These are phyloP conservation scores for Rhytidiadelphus loreus DNA, from an alignment of 225 moss, liverwort and hornwort species.

Conservation along the genomic window DNA sequence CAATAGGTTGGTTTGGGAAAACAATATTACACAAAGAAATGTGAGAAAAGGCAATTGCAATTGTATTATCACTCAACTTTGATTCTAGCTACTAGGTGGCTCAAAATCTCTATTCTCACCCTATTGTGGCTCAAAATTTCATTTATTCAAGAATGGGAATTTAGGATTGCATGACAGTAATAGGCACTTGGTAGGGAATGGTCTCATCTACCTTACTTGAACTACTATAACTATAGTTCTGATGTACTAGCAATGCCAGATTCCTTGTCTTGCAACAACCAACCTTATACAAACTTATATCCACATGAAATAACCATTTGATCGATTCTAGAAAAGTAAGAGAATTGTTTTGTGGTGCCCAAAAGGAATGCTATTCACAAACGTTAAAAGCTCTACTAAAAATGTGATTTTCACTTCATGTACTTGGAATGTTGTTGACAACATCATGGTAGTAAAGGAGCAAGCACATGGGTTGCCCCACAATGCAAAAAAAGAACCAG, in stretches of 20 bases:
- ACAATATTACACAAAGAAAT: background rate
- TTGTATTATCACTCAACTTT: background rate
- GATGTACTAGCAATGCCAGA: background rate
- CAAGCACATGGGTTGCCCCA: slow-evolving; percentile 99
- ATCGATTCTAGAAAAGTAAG: background rate
- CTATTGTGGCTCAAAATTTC: background rate
- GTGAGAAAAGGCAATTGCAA: background rate
- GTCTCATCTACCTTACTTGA: background rate
- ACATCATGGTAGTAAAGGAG: slow-evolving; percentile 96
- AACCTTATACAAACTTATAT: background rate
- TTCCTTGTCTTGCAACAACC: background rate
- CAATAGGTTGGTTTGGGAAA: background rate
- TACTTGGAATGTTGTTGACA: slow-evolving; percentile 36
- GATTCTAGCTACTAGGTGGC: background rate
- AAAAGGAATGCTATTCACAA: background rate
- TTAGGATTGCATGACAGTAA: background rate
- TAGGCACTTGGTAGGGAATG: background rate
- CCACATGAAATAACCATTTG: background rate
- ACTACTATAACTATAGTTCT: background rate
- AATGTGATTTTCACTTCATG: background rate
- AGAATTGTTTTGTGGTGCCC: background rate
- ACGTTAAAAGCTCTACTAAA: background rate
- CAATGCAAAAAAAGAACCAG: slow-evolving; percentile 97
- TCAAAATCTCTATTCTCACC: background rate
- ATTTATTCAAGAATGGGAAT: background rate